Conservation (phyloP, 768 basidiomycete genomes). For the Termitomyces sp. region DNA sequence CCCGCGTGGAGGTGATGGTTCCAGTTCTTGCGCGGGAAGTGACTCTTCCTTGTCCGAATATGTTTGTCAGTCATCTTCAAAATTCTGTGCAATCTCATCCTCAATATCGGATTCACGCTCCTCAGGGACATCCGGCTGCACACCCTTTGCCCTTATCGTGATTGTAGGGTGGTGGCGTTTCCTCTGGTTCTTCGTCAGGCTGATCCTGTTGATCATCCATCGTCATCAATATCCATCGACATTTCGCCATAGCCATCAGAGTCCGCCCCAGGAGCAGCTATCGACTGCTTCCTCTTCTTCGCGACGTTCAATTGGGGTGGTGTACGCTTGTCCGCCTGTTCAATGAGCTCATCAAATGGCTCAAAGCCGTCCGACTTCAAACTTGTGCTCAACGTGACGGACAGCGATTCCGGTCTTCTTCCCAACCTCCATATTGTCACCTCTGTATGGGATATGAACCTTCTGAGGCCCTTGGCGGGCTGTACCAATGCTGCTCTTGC, state of each 20-base stretch:
- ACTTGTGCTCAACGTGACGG: constrained; percentile 61
- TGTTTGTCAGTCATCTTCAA: constrained; percentile 30
- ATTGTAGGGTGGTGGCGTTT: constrained; percentile 16
- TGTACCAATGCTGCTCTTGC: constrained; percentile 5
- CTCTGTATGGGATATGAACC: constrained; percentile 72
- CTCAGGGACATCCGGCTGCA: constrained; percentile 30
- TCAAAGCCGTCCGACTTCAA: constrained; percentile 83
- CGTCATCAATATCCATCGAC: constrained; percentile 69
- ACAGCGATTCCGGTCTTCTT: constrained; percentile 78
- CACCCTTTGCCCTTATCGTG: constrained; percentile 14
- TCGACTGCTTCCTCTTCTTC: constrained; percentile 43
- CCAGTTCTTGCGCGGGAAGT: constrained; percentile 23
- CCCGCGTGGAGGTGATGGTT: constrained; percentile 23
- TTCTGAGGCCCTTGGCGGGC: constrained; percentile 42
- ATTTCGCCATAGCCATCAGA: constrained; percentile 48
- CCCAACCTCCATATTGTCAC: constrained; percentile 71
- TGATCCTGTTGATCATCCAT: constrained; percentile 31
- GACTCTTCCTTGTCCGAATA: constrained; percentile 26
- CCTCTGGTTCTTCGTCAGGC: constrained; percentile 29
- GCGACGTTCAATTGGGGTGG: constrained; percentile 48
- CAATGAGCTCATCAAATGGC: constrained; percentile 68
- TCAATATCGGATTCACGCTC: constrained; percentile 40
- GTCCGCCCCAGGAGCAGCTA: constrained; percentile 21
- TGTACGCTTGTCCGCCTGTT: constrained; percentile 62
- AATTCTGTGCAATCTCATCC: constrained; percentile 36